Base-by-base conservation (phyloP, 2,329 filamentous ascomycete species). In the Leptographium lundbergii region DNA sequence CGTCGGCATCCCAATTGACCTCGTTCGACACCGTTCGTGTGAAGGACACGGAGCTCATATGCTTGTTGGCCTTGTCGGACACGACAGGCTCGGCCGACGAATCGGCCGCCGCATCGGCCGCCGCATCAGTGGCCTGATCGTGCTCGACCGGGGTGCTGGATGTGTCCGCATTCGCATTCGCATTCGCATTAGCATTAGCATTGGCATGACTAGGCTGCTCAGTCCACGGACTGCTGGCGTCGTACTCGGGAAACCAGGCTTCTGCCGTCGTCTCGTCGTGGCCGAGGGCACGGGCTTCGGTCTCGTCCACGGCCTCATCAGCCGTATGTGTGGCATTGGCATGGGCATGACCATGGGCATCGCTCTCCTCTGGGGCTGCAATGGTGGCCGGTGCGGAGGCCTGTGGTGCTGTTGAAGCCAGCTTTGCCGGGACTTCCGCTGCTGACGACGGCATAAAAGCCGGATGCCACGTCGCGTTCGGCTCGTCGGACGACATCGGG, bases 11-110 rank as follows among this genome's bases (percentile, higher is more conserved):
- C 71, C 81, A 84, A 67, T 74, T 83, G 27, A 84, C 72, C 57
- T 85, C 81, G 60, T 85, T 78, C 13, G 82, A 80, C 14, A 85
- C 81, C 2, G 84, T 86, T 42, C 83, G 78, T 13, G 82, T 76
- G 69, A 86, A 86, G 0, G 84, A 86, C 67, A 79, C 76, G 54
- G 77, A 82, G 68, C 81, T 86, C 11, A 77, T 69, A 67, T 85
- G 82, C 63, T 82, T 81, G 29, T 75, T 59, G 22, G 61, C 61
- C 19, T 57, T 47, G 36, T 57, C 57, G 6, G 45, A 17, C 3
- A 24, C 17, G 13, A 32, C 4, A 3, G 45, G 6, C 2, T 32
- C 24, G 22, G 32, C 52, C n/a, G 53, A 9, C 14, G 45, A 9
- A 0, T 32, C 24, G 22, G n/a, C 52, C 19, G 6, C 2, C 19